A percentile compares a stretch with the other conserved stretches of the same genome.
Conservation (phyloP, 495 filamentous ascomycete species). For the Xylaria acuta region DNA sequence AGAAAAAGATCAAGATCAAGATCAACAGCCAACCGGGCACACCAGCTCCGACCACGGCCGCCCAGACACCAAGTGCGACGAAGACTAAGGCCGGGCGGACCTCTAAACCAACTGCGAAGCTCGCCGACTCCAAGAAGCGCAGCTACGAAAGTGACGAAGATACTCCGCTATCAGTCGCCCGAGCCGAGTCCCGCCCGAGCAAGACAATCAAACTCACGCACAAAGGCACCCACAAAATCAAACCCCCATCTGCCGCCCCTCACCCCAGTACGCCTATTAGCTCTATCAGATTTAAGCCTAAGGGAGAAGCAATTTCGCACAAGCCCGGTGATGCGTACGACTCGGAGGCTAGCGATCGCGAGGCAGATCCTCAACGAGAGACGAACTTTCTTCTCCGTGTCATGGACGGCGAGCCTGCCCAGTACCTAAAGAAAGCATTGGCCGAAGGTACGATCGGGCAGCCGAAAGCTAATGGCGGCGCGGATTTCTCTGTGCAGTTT, state of each 20-base stretch:
- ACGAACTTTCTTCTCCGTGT: conserved; percentile 89
- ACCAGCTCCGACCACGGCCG: conserved; percentile 39
- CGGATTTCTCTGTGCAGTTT: conserved; percentile 79
- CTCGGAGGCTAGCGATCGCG: conserved; percentile 91
- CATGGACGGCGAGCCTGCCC: conserved; percentile 81
- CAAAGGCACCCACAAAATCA: conserved; percentile 32
- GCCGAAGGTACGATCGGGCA: conserved; percentile 75
- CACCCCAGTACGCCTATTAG: conserved; percentile 42
- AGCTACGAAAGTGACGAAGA: conserved; percentile 52
- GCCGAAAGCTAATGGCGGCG: conserved; percentile 62
- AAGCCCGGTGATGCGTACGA: conserved; percentile 88
- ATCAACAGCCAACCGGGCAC: conserved; percentile 54
- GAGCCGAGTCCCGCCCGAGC: conserved; percentile 32
- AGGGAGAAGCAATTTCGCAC: conserved; percentile 67
- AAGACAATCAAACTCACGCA: conserved; percentile 49
- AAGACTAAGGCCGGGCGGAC: conserved; percentile 58
- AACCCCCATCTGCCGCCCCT: conserved; percentile 23
- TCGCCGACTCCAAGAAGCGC: conserved; percentile 51
- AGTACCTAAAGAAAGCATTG: conserved; percentile 75
- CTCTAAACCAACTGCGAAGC: conserved; percentile 55
- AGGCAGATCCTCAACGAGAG: conserved; percentile 85
- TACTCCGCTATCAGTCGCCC: conserved; percentile 38
- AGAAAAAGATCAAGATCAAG: conserved; percentile 62
- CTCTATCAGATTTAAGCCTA: conserved; percentile 59
- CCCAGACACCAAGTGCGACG: conserved; percentile 33